Percentiles rank a stretch among this genome's conserved stretches.
phyloP scores from a whole-genome alignment of 306 rosid genomes.

The Quillaja saponaria region DNA sequence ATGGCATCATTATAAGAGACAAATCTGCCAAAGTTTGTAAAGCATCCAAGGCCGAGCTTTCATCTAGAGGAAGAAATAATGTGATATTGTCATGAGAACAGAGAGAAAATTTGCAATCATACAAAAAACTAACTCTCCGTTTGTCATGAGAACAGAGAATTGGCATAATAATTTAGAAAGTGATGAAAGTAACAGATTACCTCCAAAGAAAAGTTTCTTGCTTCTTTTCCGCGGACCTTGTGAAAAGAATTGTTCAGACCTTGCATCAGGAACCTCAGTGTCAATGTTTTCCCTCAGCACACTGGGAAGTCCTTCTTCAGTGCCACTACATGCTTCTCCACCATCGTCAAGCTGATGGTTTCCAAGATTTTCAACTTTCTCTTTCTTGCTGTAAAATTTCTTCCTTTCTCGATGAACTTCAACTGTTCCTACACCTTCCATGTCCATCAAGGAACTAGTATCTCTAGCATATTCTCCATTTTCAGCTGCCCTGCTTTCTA shows the following conservation, averaged over 20 bases:
- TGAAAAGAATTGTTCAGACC: constrained; percentile 44
- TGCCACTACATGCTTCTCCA: constrained; percentile 85
- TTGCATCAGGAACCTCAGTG: constrained; percentile 54
- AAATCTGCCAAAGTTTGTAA: constrained; percentile 82
- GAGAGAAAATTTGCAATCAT: constrained; percentile 14
- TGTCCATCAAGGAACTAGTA: constrained; percentile 52
- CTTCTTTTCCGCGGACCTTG: constrained; percentile 56
- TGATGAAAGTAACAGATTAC: constrained; percentile 42
- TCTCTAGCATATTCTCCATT: constrained; percentile 66
- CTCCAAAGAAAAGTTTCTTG: constrained; percentile 68
- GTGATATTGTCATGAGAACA: constrained; percentile 22
- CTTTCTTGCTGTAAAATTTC: constrained; percentile 58
- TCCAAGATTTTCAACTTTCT: constrained; percentile 47
- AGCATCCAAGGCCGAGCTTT: constrained; percentile 69
- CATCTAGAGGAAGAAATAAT: constrained; percentile 47
- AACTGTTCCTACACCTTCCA: constrained; percentile 60
- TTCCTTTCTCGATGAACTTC: constrained; percentile 52
- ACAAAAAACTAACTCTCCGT: constrained; percentile 12
- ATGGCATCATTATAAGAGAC: constrained; percentile 73
- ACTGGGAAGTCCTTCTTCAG: constrained; percentile 70
- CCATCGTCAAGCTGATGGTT: constrained; percentile 70
- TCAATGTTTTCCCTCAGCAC: constrained; percentile 54
- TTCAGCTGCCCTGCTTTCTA: constrained; percentile 70
- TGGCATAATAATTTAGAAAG: constrained; percentile 21
- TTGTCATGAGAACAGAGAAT: constrained; percentile 15